Base-by-base conservation (phyloP, 1,139 yeast species). In the Zygosaccharomyces sapae region DNA sequence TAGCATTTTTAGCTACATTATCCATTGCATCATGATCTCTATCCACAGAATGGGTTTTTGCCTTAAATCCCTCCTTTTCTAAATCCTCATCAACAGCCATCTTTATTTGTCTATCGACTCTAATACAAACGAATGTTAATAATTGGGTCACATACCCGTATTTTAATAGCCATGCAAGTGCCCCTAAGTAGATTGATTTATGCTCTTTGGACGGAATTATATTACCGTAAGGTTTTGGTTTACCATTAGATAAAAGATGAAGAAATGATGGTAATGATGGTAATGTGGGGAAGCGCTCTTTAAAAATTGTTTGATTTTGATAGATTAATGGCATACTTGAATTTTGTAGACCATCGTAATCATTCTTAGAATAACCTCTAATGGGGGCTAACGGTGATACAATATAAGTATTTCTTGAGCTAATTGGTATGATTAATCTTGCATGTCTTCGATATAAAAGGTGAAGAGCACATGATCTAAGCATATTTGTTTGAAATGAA, bases 361-460 rank as follows among this genome's bases (percentile, higher is more conserved):
- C 55, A 38, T 55, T 53, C 3, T 48, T 52, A 4, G 55, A 47
- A 7, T 46, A 41, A 5, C 74, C 70, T n/a, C 75, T 70, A 33
- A 83, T 70, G 0, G 96, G 95, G 0, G 97, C 94, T 73, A 92
- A 74, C 0, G 97, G 97, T 0, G 96, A 87, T 0, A 88, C 86
- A 12, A 85, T 81, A 62, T 88, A 92, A 0, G 81, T 79, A 36
- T 86, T 80, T 46, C 92, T 75, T 0, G 89, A 75, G 50, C 80
- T 81, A 31, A 92, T 63, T 0, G 98, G 97, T 5, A 84, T 75
- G 2, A 89, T 81, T 0, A 86, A 81, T 47, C 95, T 74, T 0
- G 97, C 97, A 46, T 95, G 72, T 58, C 97, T 75, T 97, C 97
- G 90, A 66, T 88, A 88, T 3, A 90, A 83, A 45, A 92, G 70